phyloP scores from a whole-genome alignment of 768 basidiomycete genomes.

The Hortiboletus campestris region DNA sequence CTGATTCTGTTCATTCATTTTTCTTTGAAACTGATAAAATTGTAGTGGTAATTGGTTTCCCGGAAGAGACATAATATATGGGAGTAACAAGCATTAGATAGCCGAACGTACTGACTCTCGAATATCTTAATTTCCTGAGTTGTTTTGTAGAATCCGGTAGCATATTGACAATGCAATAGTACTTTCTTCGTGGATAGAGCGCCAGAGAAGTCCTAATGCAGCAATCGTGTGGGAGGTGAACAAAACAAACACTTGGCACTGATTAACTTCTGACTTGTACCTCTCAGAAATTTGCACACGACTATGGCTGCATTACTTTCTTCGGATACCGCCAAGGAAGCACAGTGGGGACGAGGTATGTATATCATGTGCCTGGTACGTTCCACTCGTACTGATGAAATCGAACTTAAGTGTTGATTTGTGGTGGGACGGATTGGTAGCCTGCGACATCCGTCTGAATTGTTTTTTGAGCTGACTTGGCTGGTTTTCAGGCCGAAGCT shows the following conservation, averaged over 20 bases:
- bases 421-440: conserved; percentile 87
- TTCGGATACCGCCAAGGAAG: conserved; percentile 27
- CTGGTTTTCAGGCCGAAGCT: conserved; percentile 59
- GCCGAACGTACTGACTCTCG: background rate
- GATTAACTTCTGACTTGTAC: conserved; percentile 18
- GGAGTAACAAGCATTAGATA: background rate
- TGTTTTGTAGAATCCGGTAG: conserved; percentile 1
- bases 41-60: conserved; percentile 29
- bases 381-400: conserved; percentile 14
- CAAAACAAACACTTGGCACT: conserved; percentile 13
- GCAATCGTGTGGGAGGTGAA: conserved; percentile 24
- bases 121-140: background rate
- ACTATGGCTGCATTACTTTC: conserved; percentile 30
- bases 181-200: conserved; percentile 30
- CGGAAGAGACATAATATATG: conserved; percentile 11
- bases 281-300: conserved; percentile 23
- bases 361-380: conserved; percentile 8
- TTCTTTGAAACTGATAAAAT: conserved; percentile 8
- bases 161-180: background rate
- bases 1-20: background rate
- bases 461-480: conserved; percentile 6
- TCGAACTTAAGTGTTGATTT: conserved; percentile 62
- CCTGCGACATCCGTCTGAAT: background rate
- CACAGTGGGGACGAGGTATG: conserved; percentile 46
- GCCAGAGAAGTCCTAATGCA: conserved; percentile 30